Base-by-base conservation (phyloP, 805 yeast species). In the Candida ponderosae region DNA sequence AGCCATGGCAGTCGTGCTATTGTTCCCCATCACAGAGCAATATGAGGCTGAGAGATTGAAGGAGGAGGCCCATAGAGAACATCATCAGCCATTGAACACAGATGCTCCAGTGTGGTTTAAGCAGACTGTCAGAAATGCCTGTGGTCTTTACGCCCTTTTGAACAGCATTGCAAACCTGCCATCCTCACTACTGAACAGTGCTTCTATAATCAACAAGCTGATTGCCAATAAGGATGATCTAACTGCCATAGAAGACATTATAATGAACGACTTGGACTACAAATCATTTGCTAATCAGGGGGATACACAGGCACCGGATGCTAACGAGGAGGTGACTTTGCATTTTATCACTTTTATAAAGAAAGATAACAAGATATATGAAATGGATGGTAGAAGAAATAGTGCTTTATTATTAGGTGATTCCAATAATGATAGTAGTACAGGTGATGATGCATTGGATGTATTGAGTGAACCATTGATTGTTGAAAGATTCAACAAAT, bases 111-210 rank as follows among this genome's bases (percentile, higher is more conserved):
- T 70, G n/a, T 93, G 97, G 97, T 76, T 79, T 48, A 77, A 76
- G 46, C 98, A 90, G 52, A 78, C 88, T 1, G 75, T 93, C 15
- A 75, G 74, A 43, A 90, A 90, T 55, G 94, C 95, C 0, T 90
- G 98, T 63, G 98, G 98, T 5, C 70, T 94, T 24, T 86, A 83
- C 59, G 97, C 96, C 0, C 57, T 93, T 33, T 62, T 90, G 18
- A 97, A 90, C 50, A 66, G 79, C 0, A 47, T 73, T 8, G 56
- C 70, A 6, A 67, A 67, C 31, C 58, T 70, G 33, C 58, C 56
- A 10, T 46, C 57, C 5, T 59, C 61, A 7, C 32, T 37, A 6
- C 48, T 42, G 34, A 38, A 39, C 14, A 29, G 32, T 13, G 36
- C 37, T 16, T 43, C 53, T 4, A 39, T 18, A 27, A 39, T 47